phyloP scores from a whole-genome alignment of 805 yeast species.

The Sugiyamaella lignohabitans region DNA sequence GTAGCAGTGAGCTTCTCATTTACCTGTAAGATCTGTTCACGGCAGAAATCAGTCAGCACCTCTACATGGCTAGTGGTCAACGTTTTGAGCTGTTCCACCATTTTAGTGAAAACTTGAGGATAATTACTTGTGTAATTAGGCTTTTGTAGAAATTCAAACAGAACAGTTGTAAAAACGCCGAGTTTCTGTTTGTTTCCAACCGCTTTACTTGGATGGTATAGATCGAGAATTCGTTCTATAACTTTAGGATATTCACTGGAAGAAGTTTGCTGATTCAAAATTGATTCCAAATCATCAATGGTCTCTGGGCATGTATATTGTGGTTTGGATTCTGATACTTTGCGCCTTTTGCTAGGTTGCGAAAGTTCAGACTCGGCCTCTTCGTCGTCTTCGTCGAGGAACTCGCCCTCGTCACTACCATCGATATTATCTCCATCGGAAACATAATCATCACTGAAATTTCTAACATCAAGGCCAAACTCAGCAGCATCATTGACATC shows the following conservation, averaged over 20 bases:
- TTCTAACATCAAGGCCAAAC: slow-evolving; percentile 27
- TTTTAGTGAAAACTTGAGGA: background rate
- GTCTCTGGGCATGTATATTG: slow-evolving; percentile 9
- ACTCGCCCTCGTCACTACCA: slow-evolving; percentile 38
- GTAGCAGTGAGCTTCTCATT: slow-evolving; percentile 16
- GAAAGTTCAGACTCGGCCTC: slow-evolving; percentile 25
- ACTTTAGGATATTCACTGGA: slow-evolving; percentile 4
- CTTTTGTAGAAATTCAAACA: slow-evolving; percentile 27
- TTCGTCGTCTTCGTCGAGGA: slow-evolving; percentile 34
- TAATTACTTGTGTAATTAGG: background rate
- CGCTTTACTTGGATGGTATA: slow-evolving; percentile 70
- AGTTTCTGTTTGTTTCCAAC: slow-evolving; percentile 75
- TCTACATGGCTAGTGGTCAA: slow-evolving; percentile 62
- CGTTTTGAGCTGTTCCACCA: background rate
- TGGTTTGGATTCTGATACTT: background rate
- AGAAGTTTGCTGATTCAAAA: slow-evolving; percentile 1
- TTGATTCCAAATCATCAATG: slow-evolving; percentile 3
- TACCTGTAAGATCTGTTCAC: slow-evolving; percentile 50
- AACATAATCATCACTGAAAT: background rate
- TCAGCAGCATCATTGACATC: slow-evolving; percentile 33
- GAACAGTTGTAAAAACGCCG: slow-evolving; percentile 47
- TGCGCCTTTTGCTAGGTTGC: slow-evolving; percentile 5
- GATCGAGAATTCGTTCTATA: slow-evolving; percentile 50
- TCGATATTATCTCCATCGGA: slow-evolving; percentile 20
- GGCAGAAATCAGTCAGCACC: slow-evolving; percentile 52